phyloP scores from a whole-genome alignment of 2,329 filamentous ascomycete species.

The Ophiostoma perfectum region DNA sequence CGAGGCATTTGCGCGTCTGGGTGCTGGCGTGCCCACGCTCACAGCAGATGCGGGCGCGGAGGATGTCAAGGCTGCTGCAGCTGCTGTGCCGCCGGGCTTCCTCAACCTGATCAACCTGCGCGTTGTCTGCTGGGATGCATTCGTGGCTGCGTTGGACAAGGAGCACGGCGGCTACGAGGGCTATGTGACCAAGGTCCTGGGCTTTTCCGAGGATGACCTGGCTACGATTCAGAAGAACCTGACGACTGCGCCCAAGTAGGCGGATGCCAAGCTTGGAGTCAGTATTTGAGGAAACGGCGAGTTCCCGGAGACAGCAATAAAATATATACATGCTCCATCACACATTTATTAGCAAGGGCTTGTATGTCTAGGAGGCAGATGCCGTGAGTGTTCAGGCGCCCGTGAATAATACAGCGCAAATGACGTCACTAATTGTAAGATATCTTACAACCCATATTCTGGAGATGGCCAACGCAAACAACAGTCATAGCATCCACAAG shows the following conservation, averaged over 20 bases:
- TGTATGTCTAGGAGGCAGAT: no score
- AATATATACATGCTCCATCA: no score
- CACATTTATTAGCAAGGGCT: no score
- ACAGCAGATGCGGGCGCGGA: not conserved
- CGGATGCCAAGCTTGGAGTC: no score
- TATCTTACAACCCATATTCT: no score
- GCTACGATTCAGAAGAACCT: slow-evolving; percentile 45
- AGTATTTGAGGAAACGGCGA: no score
- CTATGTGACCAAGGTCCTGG: slow-evolving; percentile 43
- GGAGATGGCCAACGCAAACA: no score
- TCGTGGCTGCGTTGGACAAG: slow-evolving; percentile 40
- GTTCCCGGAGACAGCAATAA: no score
- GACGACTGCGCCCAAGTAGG: slow-evolving; percentile 15
- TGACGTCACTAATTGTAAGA: no score
- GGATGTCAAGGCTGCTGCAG: slow-evolving; percentile 24
- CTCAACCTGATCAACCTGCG: slow-evolving; percentile 43
- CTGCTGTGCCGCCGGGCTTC: slow-evolving; percentile 42
- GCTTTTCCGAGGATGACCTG: slow-evolving; percentile 44
- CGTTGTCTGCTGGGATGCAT: slow-evolving; percentile 42
- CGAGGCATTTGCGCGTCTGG: slow-evolving; percentile 38
- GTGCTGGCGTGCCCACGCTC: slow-evolving; percentile 29
- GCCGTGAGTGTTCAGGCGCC: no score
- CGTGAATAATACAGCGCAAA: no score
- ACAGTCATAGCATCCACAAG: no score
- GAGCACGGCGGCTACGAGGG: slow-evolving; percentile 45